Base-by-base conservation (phyloP, 2,329 filamentous ascomycete species). In the Beauveria sp. region DNA sequence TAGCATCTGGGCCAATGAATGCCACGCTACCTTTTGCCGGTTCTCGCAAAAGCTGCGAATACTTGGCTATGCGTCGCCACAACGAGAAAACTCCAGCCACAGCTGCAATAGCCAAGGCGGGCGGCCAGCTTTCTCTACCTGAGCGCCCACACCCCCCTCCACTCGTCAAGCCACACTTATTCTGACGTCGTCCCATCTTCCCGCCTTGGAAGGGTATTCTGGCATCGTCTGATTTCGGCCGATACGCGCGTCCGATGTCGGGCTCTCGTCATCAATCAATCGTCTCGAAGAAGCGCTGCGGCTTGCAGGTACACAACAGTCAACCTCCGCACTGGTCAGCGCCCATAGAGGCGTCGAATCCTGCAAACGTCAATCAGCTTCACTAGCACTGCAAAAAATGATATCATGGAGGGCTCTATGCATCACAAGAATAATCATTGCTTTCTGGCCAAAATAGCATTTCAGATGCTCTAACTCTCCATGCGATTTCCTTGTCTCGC, bases 81-180 rank as follows among this genome's bases (percentile, higher is more conserved):
- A 43, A 5, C 18, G n/a, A 9, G n/a, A 49, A 49, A 49, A 16
- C 12, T 14, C 16, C 52, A 55, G 38, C 52, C 52, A 55, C 31
- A 38, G 28, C 7, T 22, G 12, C 38, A 43, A 51, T 12, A 46
- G 34, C 34, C 12, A 38, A 16, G 34, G 34, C 34, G 34, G 12
- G 34, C 34, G 34, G 34, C 1, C 14, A 12, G 48, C 14, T 31
- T 43, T 24, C 24, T 22, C 46, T 26, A 18, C 38, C 48, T 50
- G 42, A 43, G 5, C 14, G 24, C 24, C 4, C 22, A n/a, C 42
- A n/a, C 18, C 58, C 52, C 52, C 52, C 46, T 34, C 45, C 38
- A 52, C 54, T 12, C 22, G 40, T 57, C 54, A 48, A 62, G 61
- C 61, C 61, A 62, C 61, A 62, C 22, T 49, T 52, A 31, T 24